Conservation (phyloP, 1,139 yeast species). For the Nakaseomyces uthaithaninus region DNA sequence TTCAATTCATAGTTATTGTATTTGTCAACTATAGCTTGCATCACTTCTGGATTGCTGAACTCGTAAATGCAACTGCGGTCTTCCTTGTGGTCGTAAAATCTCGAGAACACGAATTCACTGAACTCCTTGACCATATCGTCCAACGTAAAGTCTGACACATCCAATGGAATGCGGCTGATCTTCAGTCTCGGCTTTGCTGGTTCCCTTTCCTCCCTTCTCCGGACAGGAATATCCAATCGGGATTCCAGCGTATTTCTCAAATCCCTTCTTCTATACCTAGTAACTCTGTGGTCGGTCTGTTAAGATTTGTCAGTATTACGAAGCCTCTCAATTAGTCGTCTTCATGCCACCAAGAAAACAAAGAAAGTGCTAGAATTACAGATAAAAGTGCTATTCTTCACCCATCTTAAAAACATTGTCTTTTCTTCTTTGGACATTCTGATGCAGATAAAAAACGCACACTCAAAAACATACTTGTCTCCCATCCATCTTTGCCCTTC, state of each 20-base stretch:
- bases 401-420: no score
- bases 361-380: no score
- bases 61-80: slow-evolving; percentile 27
- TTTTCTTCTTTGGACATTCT: no score
- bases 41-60: slow-evolving; percentile 16
- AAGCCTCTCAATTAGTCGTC: no score
- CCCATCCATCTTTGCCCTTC: no score
- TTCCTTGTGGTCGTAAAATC: slow-evolving; percentile 26
- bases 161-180: slow-evolving; percentile 23
- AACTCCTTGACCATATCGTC: slow-evolving; percentile 29
- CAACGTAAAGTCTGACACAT: slow-evolving; percentile 27
- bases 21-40: slow-evolving; percentile 22
- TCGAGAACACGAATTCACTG: slow-evolving; percentile 18
- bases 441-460: no score
- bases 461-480: no score
- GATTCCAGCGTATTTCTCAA: slow-evolving; percentile 28
- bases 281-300: slow-evolving; percentile 5
- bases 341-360: no score
- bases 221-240: slow-evolving; percentile 18
- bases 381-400: no score
- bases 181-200: slow-evolving; percentile 16
- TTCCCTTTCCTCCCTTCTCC: slow-evolving; percentile 7
- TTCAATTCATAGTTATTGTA: slow-evolving; percentile 22
- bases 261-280: slow-evolving; percentile 31
- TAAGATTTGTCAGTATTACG: no score